Conservation (phyloP, 2,329 filamentous ascomycete species). For the Alternaria alternata region DNA sequence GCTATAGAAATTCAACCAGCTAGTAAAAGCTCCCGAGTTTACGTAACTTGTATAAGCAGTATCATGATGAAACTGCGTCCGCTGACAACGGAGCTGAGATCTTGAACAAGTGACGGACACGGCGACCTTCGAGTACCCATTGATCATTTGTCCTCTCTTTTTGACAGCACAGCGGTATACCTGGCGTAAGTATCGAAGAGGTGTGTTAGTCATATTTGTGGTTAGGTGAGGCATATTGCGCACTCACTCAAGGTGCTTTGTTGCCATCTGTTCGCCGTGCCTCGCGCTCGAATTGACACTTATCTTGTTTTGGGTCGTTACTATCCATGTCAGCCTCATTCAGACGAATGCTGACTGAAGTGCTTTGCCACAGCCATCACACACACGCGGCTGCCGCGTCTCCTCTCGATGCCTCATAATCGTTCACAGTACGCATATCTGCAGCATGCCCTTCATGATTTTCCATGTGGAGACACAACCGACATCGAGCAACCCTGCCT, state of each 20-base stretch:
- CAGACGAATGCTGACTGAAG: neutral
- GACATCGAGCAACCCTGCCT: neutral
- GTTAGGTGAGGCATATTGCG: neutral
- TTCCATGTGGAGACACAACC: constrained; percentile 1
- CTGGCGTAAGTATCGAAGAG: neutral
- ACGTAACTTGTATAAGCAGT: neutral
- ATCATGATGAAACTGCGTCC: neutral
- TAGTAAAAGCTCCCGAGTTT: neutral
- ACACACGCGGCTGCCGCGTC: neutral
- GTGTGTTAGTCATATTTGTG: neutral
- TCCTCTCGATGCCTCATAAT: neutral
- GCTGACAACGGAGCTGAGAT: neutral
- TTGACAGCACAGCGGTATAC: neutral
- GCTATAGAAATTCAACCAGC: neutral
- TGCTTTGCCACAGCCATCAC: neutral
- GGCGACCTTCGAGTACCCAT: neutral
- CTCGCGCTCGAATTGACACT: neutral
- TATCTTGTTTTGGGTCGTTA: neutral
- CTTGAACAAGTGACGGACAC: neutral
- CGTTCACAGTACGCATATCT: neutral
- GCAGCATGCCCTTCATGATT: neutral
- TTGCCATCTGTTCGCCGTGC: neutral
- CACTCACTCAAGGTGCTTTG: neutral
- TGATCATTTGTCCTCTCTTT: neutral
- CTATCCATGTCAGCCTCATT: neutral